phyloP scores from a whole-genome alignment of 176 grass and related monocot species.

The Eleusine coracana region DNA sequence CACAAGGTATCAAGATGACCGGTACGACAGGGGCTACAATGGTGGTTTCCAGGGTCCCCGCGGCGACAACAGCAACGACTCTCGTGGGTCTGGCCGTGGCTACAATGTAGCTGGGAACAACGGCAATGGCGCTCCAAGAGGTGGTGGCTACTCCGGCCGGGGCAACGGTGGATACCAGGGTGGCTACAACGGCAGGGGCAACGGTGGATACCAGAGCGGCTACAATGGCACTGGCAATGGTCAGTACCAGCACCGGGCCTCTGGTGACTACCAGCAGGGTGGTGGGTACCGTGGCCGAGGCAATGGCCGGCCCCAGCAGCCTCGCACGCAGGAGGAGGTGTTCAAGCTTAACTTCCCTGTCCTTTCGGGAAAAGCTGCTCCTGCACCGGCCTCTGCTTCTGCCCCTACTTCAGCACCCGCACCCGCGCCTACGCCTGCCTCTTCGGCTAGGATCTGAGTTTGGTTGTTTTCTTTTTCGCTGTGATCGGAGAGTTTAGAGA shows the following conservation, averaged over 20 bases:
- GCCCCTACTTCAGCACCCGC: neutral
- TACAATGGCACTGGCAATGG: slow-evolving; percentile 11
- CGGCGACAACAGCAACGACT: slow-evolving; percentile 7
- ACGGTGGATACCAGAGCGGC: neutral
- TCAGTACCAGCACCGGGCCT: neutral
- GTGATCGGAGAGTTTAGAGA: neutral
- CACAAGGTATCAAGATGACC: slow-evolving; percentile 19
- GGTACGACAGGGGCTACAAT: neutral
- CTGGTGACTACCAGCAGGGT: neutral
- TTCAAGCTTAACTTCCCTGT: neutral
- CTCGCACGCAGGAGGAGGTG: neutral
- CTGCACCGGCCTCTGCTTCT: neutral
- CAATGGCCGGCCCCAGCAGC: neutral
- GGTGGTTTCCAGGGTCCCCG: slow-evolving; percentile 10
- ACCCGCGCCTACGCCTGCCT: too few species aligned
- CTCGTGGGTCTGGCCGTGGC: neutral
- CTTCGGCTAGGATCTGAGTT: neutral
- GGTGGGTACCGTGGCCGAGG: neutral
- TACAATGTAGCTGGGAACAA: neutral
- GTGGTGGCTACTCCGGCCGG: neutral
- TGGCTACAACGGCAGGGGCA: neutral
- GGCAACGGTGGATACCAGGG: neutral
- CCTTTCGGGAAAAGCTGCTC: neutral
- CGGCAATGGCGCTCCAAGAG: neutral
- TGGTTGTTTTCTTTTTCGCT: neutral